Evolutionary conservation across 306 rosid species (phyloP).

Genomic region (Oemleria cerasiformis): DNA sequence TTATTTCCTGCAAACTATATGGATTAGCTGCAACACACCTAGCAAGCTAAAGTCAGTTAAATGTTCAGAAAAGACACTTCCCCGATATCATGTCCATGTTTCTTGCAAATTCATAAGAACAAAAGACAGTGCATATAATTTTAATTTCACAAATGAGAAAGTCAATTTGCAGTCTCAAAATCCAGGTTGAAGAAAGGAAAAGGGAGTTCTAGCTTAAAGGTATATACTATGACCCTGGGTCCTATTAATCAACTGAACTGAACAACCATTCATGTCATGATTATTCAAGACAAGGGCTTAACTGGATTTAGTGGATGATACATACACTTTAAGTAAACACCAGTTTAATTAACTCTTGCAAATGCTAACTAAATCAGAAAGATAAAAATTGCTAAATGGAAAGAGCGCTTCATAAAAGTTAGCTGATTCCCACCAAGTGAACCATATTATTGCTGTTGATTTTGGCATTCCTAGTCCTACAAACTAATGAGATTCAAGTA

Average conservation of each 20-base stretch:
- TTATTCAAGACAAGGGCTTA: not conserved
- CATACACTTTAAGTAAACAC: not conserved
- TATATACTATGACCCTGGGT: not conserved
- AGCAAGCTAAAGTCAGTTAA: not conserved
- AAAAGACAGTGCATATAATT: not conserved
- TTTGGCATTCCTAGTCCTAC: not conserved
- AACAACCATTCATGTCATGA: not conserved
- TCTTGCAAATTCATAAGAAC: conserved; percentile 4
- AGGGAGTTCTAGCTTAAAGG: no score
- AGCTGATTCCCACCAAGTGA: not conserved
- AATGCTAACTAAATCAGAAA: not conserved
- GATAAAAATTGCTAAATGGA: not conserved
- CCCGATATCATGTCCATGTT: not conserved
- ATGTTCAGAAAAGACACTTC: not conserved
- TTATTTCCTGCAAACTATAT: not conserved
- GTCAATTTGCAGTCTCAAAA: not conserved
- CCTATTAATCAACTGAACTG: not conserved
- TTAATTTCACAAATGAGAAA: not conserved
- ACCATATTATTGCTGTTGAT: not conserved
- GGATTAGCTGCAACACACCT: not conserved
- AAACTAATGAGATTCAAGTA: not conserved
- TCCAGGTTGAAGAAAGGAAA: no score
- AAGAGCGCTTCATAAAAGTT: not conserved
- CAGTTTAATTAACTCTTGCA: not conserved
- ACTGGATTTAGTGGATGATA: not conserved